Percentiles rank a stretch among this genome's conserved stretches.
phyloP scores from a whole-genome alignment of 1,284 basidiomycete genomes.

The Irpex sp. region DNA sequence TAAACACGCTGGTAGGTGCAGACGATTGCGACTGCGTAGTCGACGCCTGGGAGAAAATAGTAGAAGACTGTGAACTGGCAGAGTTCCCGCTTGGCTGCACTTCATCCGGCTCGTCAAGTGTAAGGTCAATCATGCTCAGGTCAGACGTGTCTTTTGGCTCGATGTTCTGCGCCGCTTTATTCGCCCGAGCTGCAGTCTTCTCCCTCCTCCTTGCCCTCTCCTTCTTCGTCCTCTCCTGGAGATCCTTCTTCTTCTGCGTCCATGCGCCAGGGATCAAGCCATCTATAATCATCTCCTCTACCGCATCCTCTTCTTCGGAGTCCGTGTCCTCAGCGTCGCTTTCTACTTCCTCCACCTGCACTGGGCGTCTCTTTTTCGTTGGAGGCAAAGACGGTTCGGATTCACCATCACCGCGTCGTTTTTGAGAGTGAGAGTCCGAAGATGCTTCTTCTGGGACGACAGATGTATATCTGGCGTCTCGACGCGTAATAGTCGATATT shows the following conservation, averaged over 20 bases:
- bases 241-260: slow-evolving; percentile 15
- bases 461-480: slow-evolving; percentile 10
- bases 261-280: slow-evolving; percentile 17
- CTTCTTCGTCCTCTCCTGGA: slow-evolving; percentile 27
- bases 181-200: slow-evolving; percentile 20
- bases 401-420: slow-evolving; percentile 2
- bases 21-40: neutral
- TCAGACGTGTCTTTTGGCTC: slow-evolving; percentile 6
- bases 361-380: slow-evolving; percentile 6
- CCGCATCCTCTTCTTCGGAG: slow-evolving; percentile 34
- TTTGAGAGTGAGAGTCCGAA: neutral
- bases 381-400: slow-evolving; percentile 5
- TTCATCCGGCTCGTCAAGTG: slow-evolving; percentile 3
- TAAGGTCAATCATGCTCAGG: slow-evolving; percentile 17
- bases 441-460: neutral
- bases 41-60: neutral
- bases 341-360: neutral
- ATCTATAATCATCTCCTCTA: slow-evolving; percentile 55
- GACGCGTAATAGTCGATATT: slow-evolving; percentile 27
- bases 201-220: slow-evolving; percentile 34
- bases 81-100: neutral
- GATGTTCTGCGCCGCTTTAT: neutral
- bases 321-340: slow-evolving; percentile 33
- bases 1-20: neutral
- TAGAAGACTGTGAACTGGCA: neutral